Evolutionary conservation across 257 asterid species (phyloP).

Genomic region (Eustoma russellianum): DNA sequence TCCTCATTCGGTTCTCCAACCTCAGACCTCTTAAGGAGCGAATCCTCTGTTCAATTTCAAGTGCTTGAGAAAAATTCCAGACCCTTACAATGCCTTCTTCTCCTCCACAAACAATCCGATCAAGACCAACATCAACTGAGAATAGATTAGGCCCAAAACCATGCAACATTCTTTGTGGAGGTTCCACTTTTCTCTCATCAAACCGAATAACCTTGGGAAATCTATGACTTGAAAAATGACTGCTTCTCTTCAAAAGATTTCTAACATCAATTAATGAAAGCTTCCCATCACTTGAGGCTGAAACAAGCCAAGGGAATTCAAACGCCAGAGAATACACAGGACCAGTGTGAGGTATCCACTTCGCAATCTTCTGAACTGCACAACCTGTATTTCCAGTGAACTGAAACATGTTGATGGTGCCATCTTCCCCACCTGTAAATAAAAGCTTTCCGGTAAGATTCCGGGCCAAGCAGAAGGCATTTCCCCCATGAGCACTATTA

Average conservation of each 20-base stretch:
- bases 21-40: constrained; percentile 44
- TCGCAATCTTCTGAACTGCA: constrained; percentile 42
- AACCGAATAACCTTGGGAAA: constrained; percentile 15
- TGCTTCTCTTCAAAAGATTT: constrained; percentile 47
- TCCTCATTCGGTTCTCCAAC: constrained; percentile 82
- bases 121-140: constrained; percentile 58
- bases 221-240: constrained; percentile 18
- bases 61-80: constrained; percentile 87
- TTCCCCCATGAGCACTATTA: constrained; percentile 45
- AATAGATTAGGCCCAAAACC: constrained; percentile 73
- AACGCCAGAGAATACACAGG: constrained; percentile 79
- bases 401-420: constrained; percentile 87
- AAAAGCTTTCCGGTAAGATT: constrained; percentile 86
- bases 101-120: constrained; percentile 85
- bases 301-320: constrained; percentile 89
- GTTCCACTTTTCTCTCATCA: constrained; percentile 41
- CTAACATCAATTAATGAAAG: constrained; percentile 78
- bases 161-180: constrained; percentile 87
- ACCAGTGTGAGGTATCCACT: constrained; percentile 84
- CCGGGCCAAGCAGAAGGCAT: constrained; percentile 59
- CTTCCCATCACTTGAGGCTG: constrained; percentile 83
- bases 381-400: constrained; percentile 27
- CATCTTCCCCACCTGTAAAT: constrained; percentile 93
- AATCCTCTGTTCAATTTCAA: constrained; percentile 66
- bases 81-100: constrained; percentile 86